A percentile compares a stretch with the other conserved stretches of the same genome.
These are phyloP conservation scores for Globisporangium barbulae DNA, from an alignment of 352 stramenopile genomes.

Conservation along the genomic window DNA sequence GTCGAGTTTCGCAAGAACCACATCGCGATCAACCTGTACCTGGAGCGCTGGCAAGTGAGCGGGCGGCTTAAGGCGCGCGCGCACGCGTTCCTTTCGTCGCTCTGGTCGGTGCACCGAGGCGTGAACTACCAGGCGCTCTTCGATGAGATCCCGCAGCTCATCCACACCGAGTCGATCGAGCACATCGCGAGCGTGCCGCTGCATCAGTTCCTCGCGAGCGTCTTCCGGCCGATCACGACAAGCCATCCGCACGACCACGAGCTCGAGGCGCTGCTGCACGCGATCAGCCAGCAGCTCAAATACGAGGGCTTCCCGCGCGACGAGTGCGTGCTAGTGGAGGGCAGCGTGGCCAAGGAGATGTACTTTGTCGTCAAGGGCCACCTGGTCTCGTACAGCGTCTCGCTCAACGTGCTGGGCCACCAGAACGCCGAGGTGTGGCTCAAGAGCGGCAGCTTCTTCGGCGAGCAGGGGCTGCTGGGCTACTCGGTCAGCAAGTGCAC, in stretches of 20 bases:
- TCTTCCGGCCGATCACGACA: constrained; percentile 43
- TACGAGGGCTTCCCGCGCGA: constrained; percentile 52
- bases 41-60: constrained; percentile 46
- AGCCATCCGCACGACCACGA: constrained; percentile 16
- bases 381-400: constrained; percentile 20
- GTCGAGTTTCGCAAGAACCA: constrained; percentile 63
- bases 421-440: constrained; percentile 13
- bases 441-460: constrained; percentile 45
- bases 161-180: constrained; percentile 48
- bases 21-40: constrained; percentile 47
- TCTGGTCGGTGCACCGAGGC: constrained; percentile 56
- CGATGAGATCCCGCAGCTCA: constrained; percentile 45
- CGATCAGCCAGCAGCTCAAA: constrained; percentile 25
- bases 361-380: constrained; percentile 62
- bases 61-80: constrained; percentile 31
- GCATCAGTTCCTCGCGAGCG: constrained; percentile 28
- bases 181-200: constrained; percentile 41
- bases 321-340: constrained; percentile 44
- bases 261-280: constrained; percentile 21
- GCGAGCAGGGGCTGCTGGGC: constrained; percentile 38
- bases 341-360: constrained; percentile 37
- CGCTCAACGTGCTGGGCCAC: not conserved
- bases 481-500: constrained; percentile 42
- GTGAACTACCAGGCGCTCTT: constrained; percentile 59
- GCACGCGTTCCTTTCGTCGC: constrained; percentile 44